Evolutionary conservation across 495 filamentous ascomycete genomes (phyloP), one percentile per base, ranked within the genome.

Genomic region (Penicillium roqueforti): DNA sequence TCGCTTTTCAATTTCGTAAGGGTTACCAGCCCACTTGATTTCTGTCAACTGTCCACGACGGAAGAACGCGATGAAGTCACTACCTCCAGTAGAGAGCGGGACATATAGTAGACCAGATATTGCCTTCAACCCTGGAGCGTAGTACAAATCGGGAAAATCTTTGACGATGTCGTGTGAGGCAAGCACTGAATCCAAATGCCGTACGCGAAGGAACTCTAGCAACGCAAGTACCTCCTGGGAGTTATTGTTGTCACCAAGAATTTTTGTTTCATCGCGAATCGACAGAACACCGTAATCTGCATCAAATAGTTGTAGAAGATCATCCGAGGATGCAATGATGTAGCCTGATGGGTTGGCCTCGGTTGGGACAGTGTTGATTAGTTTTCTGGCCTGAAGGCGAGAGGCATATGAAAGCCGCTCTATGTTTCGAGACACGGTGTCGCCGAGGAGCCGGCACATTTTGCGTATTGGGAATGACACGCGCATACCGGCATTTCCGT

Each of bases 11-110:
- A 65, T 92, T 43, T 92, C 89, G 61, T 97, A 91, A 0, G 92
- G 92, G 66, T 97, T 97, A 1, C 92, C 92, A 1, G 91, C 92
- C 92, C 91, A 96, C 65, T 85, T 89, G 6, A 95, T 89, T 59
- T 93, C 84, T 42, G 79, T 85, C 11, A 87, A 56, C 56, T 92
- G 88, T 1, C 89, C 85, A 54, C 81, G 87, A 5, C 92, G 83
- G 71, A 96, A 95, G 60, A 97, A 95, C 0, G 91, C 88, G 38
- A 97, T 96, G 61, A 96, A 96, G 58, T 97, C 92, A 34, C 68
- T 71, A 9, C 92, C 92, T 40, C 82, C 82, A 8, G 83, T 72
- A 13, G 88, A 92, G 0, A 97, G 69, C 0, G 92, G 92, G 0
- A 96, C 91, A 41, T 95, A 82, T 5, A 97, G 73, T 45, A 97